Percentiles rank a stretch among this genome's conserved stretches.
Evolutionary conservation across 495 filamentous ascomycete genomes (phyloP).

Genomic region (Trichoderma parareesei): DNA sequence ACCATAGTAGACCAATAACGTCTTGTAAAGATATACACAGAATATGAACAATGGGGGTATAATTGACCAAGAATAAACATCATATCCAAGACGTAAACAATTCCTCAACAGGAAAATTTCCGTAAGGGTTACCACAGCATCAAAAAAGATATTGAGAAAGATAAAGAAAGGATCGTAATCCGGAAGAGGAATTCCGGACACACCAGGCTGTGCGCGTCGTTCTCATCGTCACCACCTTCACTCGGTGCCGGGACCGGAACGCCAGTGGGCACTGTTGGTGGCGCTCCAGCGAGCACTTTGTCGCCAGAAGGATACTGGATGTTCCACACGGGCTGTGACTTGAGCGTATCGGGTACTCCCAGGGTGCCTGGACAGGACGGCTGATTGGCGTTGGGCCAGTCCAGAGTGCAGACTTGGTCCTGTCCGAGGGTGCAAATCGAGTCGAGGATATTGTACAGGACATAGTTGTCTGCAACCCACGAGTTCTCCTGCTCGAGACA

Average conservation of each 20-base stretch:
- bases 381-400: slow-evolving; percentile 41
- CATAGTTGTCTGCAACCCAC: slow-evolving; percentile 36
- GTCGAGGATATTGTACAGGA: slow-evolving; percentile 39
- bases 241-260: neutral
- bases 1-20: neutral
- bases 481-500: slow-evolving; percentile 31
- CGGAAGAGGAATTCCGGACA: neutral
- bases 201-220: neutral
- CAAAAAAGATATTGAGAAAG: neutral
- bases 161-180: neutral
- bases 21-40: neutral
- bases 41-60: slow-evolving; percentile 1
- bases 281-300: slow-evolving; percentile 25
- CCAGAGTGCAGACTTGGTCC: slow-evolving; percentile 36
- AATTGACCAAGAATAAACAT: slow-evolving; percentile 5
- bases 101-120: neutral
- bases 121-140: neutral
- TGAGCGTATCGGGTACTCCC: slow-evolving; percentile 28
- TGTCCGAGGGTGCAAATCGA: slow-evolving; percentile 35
- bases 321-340: slow-evolving; percentile 35
- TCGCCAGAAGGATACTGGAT: slow-evolving; percentile 37
- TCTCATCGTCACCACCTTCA: neutral
- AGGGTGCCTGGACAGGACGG: slow-evolving; percentile 30
- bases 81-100: neutral
- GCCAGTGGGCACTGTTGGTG: slow-evolving; percentile 10